Conservation (phyloP, 768 basidiomycete genomes). For the Hypholoma fasciculare region DNA sequence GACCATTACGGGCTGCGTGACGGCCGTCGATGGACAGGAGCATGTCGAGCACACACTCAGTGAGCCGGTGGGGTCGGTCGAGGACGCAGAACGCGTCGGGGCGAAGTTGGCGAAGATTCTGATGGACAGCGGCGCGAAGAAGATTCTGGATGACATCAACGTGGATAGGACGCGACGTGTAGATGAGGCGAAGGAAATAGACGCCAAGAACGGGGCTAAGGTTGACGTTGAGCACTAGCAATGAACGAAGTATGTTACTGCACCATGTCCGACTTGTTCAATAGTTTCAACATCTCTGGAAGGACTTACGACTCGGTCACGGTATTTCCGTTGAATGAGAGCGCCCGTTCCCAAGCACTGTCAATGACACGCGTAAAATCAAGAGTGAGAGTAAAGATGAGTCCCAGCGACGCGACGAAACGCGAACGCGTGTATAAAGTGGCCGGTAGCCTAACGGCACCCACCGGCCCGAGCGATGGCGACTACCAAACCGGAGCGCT, state of each 20-base stretch:
- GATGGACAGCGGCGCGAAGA: constrained; percentile 69
- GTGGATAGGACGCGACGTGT: constrained; percentile 55
- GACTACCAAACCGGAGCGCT: neutral
- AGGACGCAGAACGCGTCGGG: constrained; percentile 73
- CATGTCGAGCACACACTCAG: constrained; percentile 71
- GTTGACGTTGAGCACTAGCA: too few relatives aligned
- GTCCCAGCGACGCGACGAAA: too few relatives aligned
- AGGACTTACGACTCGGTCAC: too few relatives aligned
- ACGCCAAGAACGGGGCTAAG: neutral
- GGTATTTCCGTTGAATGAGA: too few relatives aligned
- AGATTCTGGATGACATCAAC: constrained; percentile 83
- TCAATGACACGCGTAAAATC: too few relatives aligned
- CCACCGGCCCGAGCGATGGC: neutral
- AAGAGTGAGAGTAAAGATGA: too few relatives aligned
- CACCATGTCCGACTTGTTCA: too few relatives aligned
- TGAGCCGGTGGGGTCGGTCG: constrained; percentile 47
- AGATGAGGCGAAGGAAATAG: constrained; percentile 36
- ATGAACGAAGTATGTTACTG: too few relatives aligned
- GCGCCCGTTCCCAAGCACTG: too few relatives aligned
- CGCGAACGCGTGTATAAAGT: too few relatives aligned
- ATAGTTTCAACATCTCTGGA: too few relatives aligned
- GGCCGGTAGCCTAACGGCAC: too few relatives aligned
- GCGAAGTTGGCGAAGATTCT: constrained; percentile 62
- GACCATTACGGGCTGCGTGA: constrained; percentile 79
- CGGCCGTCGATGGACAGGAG: constrained; percentile 68